Base-by-base conservation (phyloP, 2,329 filamentous ascomycete species). In the Fusarium goolgardi region DNA sequence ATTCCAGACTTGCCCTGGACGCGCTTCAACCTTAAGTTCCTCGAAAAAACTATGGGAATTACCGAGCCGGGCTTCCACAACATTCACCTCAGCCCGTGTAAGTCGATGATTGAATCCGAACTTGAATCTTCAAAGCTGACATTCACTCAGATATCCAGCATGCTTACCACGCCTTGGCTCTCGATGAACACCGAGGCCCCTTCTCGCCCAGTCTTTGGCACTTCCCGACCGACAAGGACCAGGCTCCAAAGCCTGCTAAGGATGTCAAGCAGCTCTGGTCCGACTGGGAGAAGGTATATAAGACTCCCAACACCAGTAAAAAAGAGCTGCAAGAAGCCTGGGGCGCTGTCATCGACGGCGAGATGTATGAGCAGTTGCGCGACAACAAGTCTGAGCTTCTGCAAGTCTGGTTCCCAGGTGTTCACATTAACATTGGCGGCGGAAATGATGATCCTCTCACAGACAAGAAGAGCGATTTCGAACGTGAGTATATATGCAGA, bases 151-250 rank as follows among this genome's bases (percentile, higher is more conserved):
- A 75, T n/a, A 76, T 86, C 6, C 81, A 85, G 39, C 82, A 86
- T 60, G 85, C 85, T 2, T 87, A 86, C 63, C 85, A 87, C 44
- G 85, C 84, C 1, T 75, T 87, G 0, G 84, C 84, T 3, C 77
- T 87, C 0, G 85, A 87, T 46, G 85, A 87, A 66, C 80, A 80
- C 44, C 79, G 85, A 2, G 69, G 54, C 1, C 67, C 76, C 1
- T 79, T 78, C 43, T 59, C 68, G 0, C 75, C 75, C 1, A 73
- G 73, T 1, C 65, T 79, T 12, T 79, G 76, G 76, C 69, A 77
- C 41, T 57, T 54, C 21, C 66, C 71, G 29, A 34, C 54, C 18
- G 40, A 70, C 12, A 57, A 45, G 20, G 50, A 66, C 1, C 40
- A 61, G 12, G 40, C 47, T 6, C 34, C 45, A 12, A 50, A 61